phyloP scores from a whole-genome alignment of 768 basidiomycete species.

The Kwoniella dejecticola region DNA sequence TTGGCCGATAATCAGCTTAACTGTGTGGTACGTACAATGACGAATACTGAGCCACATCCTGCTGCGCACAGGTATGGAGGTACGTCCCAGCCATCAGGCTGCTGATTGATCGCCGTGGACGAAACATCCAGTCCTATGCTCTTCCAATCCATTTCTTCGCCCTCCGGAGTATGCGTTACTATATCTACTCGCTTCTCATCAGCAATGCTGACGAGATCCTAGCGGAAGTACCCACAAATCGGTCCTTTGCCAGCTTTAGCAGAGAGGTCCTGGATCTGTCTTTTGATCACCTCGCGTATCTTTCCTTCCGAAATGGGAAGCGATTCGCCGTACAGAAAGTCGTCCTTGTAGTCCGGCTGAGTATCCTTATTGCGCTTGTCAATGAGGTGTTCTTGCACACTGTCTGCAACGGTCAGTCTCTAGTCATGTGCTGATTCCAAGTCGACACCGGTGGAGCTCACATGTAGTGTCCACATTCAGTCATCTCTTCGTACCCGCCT shows the following conservation, averaged over 20 bases:
- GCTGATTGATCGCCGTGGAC: conserved; percentile 23
- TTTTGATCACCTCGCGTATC: conserved; percentile 25
- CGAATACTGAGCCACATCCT: conserved; percentile 34
- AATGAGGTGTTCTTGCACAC: conserved; percentile 45
- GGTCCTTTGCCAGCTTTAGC: conserved; percentile 38
- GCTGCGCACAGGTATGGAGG: conserved; percentile 35
- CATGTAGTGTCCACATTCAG: conserved; percentile 48
- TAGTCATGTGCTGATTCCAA: background rate
- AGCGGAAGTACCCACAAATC: conserved; percentile 42
- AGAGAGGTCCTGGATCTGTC: conserved; percentile 35
- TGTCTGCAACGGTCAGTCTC: conserved; percentile 1
- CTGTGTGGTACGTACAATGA: no score
- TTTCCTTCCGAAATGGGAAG: conserved; percentile 28
- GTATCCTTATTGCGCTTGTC: conserved; percentile 32
- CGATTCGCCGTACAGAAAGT: conserved; percentile 41
- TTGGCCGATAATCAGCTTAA: no score
- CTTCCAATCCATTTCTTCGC: conserved; percentile 20
- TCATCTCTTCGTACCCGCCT: conserved; percentile 35
- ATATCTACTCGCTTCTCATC: conserved; percentile 30
- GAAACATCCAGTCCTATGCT: conserved; percentile 36
- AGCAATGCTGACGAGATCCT: background rate
- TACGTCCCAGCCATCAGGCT: conserved; percentile 37
- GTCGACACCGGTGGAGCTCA: conserved; percentile 24
- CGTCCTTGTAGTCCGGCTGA: conserved; percentile 31
- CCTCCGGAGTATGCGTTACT: conserved; percentile 39